Evolutionary conservation across 768 basidiomycete species (phyloP), one percentile per base, ranked within the genome.

Genomic region (Trametes villosa): DNA sequence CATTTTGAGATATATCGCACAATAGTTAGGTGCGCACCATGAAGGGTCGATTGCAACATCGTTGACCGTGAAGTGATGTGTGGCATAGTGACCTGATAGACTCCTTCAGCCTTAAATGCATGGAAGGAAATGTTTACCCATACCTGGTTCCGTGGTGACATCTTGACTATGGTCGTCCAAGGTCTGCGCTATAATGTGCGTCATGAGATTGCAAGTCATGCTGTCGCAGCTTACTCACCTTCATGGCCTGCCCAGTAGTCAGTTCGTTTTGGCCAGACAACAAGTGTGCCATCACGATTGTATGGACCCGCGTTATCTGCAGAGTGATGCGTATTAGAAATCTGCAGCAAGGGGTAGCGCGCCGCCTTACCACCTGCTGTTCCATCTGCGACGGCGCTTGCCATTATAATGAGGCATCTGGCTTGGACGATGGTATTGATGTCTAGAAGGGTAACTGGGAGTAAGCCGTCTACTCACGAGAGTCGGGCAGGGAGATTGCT

Each of bases 31-130:
- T 30, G 22, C 74, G 58, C 67, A 83, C 84, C 78, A 75, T 59
- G 57, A 65, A 1, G 85, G 83, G 66, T 84, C 79, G 57, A 86
- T 83, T 22, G 80, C 80, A 38, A 86, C 75, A 58, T 86, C 84
- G 49, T 81, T 79, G 0, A 88, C 78, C 0, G 81, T 75, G 57
- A 55, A 52, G 59, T 85, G 86, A 60, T 86, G 76, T 62, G 83
- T 85, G 18, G 18, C 26, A 2, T 27, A 31, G 7, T 18, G 24
- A 2, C 34, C 60, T 52, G 17, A 3, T 15, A 15, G 22, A 22
- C 13, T 12, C 2, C 4, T 9, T 24, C 13, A 50, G 48, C 4
- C 11, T 17, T 36, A 6, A 9, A 9, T 36, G 34, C 11, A 11
- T 3, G 9, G 41, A 44, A 9, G 34, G 4, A 30, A 20, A 34